Evolutionary conservation across 495 filamentous ascomycete species (phyloP).

Genomic region (Massariosphaeria phaeospora): DNA sequence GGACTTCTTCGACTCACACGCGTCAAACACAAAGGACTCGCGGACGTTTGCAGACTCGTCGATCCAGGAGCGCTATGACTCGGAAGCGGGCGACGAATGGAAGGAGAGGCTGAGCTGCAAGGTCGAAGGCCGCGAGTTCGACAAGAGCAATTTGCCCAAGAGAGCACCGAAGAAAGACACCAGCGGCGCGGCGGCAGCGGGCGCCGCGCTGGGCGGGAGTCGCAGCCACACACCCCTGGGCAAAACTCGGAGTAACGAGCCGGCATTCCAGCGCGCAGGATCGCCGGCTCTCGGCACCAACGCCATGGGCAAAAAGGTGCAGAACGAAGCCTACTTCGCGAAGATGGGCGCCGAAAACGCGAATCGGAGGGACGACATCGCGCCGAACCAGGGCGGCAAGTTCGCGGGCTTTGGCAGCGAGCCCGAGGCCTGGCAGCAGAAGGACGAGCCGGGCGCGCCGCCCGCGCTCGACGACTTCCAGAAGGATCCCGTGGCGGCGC

Average conservation of each 20-base stretch:
- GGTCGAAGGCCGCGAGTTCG: constrained; percentile 79
- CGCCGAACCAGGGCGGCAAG: constrained; percentile 87
- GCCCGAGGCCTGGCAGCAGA: constrained; percentile 43
- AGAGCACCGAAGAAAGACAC: constrained; percentile 38
- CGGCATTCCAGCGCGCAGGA: constrained; percentile 23
- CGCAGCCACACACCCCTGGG: constrained; percentile 37
- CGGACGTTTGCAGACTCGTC: constrained; percentile 64
- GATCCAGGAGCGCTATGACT: constrained; percentile 80
- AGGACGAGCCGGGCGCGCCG: constrained; percentile 35
- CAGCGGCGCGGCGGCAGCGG: constrained; percentile 2
- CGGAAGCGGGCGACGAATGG: constrained; percentile 87
- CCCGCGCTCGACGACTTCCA: constrained; percentile 78
- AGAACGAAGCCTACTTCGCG: constrained; percentile 88
- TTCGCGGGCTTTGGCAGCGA: constrained; percentile 84
- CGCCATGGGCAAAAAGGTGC: constrained; percentile 47
- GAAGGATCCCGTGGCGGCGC: constrained; percentile 79
- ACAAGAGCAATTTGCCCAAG: constrained; percentile 51
- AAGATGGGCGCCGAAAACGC: constrained; percentile 76
- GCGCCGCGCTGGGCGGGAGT: constrained; percentile 25
- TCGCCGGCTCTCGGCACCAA: constrained; percentile 34
- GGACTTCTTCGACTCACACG: constrained; percentile 70
- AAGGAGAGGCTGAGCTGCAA: constrained; percentile 85
- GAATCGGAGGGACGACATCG: constrained; percentile 62
- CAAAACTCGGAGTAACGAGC: constrained; percentile 33
- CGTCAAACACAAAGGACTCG: constrained; percentile 54